Conservation (phyloP, 345 rosid genomes). For the Brassica juncea region DNA sequence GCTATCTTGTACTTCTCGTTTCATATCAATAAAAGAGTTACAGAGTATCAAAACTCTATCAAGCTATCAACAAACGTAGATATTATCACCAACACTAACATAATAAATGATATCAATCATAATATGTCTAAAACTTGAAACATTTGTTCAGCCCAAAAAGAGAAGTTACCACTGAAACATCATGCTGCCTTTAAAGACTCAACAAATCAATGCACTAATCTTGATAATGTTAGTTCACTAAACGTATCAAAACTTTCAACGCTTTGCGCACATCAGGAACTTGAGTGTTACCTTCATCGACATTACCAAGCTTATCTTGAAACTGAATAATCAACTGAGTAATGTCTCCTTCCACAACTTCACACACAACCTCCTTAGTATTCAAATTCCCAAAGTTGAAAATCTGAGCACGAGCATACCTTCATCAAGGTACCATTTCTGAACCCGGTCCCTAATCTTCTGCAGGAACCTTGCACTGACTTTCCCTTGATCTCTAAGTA, state of each 20-base stretch:
- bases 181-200: neutral
- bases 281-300: conserved; percentile 90
- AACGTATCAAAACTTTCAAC: conserved; percentile 19
- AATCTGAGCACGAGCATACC: conserved; percentile 95
- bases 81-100: conserved; percentile 18
- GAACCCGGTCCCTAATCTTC: conserved; percentile 91
- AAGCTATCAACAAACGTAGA: conserved; percentile 3
- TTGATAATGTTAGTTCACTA: neutral
- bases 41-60: too few species aligned
- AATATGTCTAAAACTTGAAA: neutral
- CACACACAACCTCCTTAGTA: conserved; percentile 94
- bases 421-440: conserved; percentile 95
- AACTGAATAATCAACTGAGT: conserved; percentile 81
- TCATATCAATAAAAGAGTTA: too few species aligned
- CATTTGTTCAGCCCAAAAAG: neutral
- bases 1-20: too few species aligned
- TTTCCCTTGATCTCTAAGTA: conserved; percentile 76
- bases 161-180: conserved; percentile 4
- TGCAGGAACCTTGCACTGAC: conserved; percentile 91
- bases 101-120: conserved; percentile 2
- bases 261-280: conserved; percentile 77
- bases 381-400: conserved; percentile 96
- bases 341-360: conserved; percentile 96
- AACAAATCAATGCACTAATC: neutral
- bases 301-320: conserved; percentile 94